These are phyloP conservation scores for Nyctanthes arbortristis DNA, from an alignment of 257 asterid species.

Conservation along the genomic window DNA sequence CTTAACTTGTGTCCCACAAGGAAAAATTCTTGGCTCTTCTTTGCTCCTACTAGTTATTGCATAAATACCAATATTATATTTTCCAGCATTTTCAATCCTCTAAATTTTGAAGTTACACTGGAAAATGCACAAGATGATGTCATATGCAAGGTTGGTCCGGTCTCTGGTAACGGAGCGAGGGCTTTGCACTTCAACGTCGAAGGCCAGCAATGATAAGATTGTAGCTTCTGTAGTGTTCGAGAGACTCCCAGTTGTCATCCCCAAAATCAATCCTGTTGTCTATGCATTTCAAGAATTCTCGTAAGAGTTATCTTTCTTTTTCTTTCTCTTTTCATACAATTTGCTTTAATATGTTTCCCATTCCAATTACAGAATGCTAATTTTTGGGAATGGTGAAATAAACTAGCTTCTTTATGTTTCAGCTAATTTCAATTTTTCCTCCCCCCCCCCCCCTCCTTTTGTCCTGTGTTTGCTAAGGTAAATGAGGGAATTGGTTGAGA, in stretches of 20 bases:
- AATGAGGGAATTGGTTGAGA: too few relatives aligned
- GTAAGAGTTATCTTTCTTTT: too few relatives aligned
- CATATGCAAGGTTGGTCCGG: constrained; percentile 36
- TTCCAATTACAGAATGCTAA: not conserved
- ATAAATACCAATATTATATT: not conserved
- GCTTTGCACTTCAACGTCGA: constrained; percentile 43
- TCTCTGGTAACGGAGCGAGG: constrained; percentile 36
- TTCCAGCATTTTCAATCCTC: constrained; percentile 1
- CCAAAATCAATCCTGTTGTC: constrained; percentile 82
- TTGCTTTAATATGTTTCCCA: not conserved
- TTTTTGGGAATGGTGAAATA: not conserved
- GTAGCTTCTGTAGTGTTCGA: constrained; percentile 82
- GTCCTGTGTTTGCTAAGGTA: not conserved
- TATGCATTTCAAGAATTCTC: constrained; percentile 96
- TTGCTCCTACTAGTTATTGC: constrained; percentile 8
- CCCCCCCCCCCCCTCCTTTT: too few relatives aligned
- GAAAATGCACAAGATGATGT: constrained; percentile 59
- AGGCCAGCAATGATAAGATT: constrained; percentile 50
- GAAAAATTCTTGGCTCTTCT: too few relatives aligned
- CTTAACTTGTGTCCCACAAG: too few relatives aligned
- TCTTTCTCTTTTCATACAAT: not conserved
- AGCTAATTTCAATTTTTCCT: not conserved
- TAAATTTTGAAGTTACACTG: constrained; percentile 15
- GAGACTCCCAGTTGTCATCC: constrained; percentile 85
- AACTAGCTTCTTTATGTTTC: not conserved